phyloP scores from a whole-genome alignment of 129 eudicot species.

The Glebionis coronaria region DNA sequence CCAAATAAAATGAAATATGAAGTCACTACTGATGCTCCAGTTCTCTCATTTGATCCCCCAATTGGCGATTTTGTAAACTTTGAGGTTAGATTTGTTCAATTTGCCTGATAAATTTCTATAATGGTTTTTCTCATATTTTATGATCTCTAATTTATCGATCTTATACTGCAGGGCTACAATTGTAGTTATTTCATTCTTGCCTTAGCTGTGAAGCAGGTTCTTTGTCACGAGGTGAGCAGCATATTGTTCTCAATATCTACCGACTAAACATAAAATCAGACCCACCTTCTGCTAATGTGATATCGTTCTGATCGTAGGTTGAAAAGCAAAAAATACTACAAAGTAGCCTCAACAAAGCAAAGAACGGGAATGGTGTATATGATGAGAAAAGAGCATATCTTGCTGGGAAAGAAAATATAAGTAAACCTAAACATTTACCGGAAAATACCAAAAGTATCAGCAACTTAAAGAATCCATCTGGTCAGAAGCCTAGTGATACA shows the following conservation, averaged over 20 bases:
- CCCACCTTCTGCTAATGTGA: slow-evolving; percentile 9
- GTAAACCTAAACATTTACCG: slow-evolving; percentile 24
- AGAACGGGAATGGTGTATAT: slow-evolving; percentile 18
- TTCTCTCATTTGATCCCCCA: slow-evolving; percentile 83
- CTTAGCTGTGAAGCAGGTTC: slow-evolving; percentile 75
- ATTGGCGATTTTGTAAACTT: slow-evolving; percentile 54
- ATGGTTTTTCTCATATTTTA: too few relatives aligned
- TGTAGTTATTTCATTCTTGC: slow-evolving; percentile 60
- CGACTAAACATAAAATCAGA: too few relatives aligned
- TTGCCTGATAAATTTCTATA: too few relatives aligned
- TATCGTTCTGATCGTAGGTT: slow-evolving; percentile 40
- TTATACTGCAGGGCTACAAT: slow-evolving; percentile 51
- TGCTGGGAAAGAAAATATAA: slow-evolving; percentile 29
- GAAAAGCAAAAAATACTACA: slow-evolving; percentile 87
- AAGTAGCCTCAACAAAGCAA: slow-evolving; percentile 41
- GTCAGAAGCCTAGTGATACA: slow-evolving; percentile 17
- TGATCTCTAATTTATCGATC: slow-evolving; percentile 15
- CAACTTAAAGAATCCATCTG: slow-evolving; percentile 25
- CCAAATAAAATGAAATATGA: slow-evolving; percentile 43
- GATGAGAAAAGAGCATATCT: slow-evolving; percentile 23
- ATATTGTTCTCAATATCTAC: too few relatives aligned
- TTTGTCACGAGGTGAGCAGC: slow-evolving; percentile 57
- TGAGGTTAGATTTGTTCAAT: slow-evolving; percentile 49
- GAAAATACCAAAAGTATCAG: slow-evolving; percentile 27
- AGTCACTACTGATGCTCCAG: slow-evolving; percentile 43